Evolutionary conservation across 2,329 filamentous ascomycete genomes (phyloP).

Genomic region (Epichloe brachyelytri): DNA sequence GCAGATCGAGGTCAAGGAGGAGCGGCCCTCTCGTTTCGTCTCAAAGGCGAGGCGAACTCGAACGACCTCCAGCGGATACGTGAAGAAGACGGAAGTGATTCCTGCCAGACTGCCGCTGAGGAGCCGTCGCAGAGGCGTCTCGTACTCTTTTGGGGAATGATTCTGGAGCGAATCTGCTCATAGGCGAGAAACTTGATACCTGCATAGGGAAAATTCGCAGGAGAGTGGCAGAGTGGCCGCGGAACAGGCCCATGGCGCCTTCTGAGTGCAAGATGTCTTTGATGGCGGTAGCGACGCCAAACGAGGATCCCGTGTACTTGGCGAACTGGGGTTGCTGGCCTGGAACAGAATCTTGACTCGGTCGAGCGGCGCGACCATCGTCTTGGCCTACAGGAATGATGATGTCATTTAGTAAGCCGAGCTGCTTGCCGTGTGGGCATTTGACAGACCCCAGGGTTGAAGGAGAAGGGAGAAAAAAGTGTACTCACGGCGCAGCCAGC

Average conservation of each 20-base stretch:
- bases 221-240: constrained; percentile 87
- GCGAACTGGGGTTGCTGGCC: constrained; percentile 86
- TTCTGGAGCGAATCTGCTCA: constrained; percentile 73
- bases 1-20: constrained; percentile 64
- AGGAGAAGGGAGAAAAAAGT: too few relatives aligned
- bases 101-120: constrained; percentile 64
- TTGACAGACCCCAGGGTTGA: too few relatives aligned
- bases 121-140: constrained; percentile 68
- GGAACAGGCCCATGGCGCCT: constrained; percentile 67
- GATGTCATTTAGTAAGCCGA: too few relatives aligned
- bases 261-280: constrained; percentile 68
- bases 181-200: constrained; percentile 97
- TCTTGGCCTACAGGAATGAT: constrained; percentile 59
- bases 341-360: constrained; percentile 98
- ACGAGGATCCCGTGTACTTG: constrained; percentile 85
- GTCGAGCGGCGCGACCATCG: constrained; percentile 86
- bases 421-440: too few relatives aligned
- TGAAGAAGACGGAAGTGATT: constrained; percentile 86
- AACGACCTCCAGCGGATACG: constrained; percentile 88
- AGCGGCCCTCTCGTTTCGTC: constrained; percentile 61
- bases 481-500: constrained; percentile 77
- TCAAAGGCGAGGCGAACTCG: constrained; percentile 90
- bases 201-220: constrained; percentile 91
- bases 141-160: constrained; percentile 62
- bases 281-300: constrained; percentile 70